Conservation (phyloP, 352 stramenopile genomes). For the Blastocystis sp. region DNA sequence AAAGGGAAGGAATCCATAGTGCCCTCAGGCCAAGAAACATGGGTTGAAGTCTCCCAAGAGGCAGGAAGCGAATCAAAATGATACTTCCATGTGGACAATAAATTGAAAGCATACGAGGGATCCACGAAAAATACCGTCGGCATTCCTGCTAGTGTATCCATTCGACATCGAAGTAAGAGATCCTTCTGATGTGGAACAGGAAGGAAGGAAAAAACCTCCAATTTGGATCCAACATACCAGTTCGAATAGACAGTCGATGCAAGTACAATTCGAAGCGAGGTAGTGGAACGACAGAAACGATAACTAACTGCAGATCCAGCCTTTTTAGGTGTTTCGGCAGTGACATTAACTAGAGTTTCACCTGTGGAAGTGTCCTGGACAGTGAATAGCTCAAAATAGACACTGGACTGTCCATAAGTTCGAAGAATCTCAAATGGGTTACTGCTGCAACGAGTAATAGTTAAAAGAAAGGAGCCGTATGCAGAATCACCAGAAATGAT, state of each 20-base stretch:
- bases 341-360: constrained; percentile 13
- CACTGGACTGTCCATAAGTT: background rate
- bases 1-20: background rate
- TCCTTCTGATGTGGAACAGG: background rate
- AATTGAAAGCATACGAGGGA: background rate
- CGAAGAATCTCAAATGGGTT: constrained; percentile 12
- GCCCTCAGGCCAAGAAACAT: background rate
- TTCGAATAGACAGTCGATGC: background rate
- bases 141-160: constrained; percentile 15
- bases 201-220: background rate
- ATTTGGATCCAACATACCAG: constrained; percentile 9
- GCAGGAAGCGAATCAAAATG: background rate
- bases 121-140: background rate
- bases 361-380: background rate
- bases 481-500: background rate
- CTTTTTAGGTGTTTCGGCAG: constrained; percentile 1
- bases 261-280: background rate
- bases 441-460: background rate
- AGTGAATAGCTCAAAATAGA: constrained; percentile 26
- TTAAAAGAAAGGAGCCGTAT: background rate
- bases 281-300: background rate
- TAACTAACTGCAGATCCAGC: constrained; percentile 12
- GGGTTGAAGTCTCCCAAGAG: background rate
- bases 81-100: background rate
- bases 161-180: background rate